phyloP scores from a whole-genome alignment of 345 rosid genomes.

The Rhizophora apiculata region DNA sequence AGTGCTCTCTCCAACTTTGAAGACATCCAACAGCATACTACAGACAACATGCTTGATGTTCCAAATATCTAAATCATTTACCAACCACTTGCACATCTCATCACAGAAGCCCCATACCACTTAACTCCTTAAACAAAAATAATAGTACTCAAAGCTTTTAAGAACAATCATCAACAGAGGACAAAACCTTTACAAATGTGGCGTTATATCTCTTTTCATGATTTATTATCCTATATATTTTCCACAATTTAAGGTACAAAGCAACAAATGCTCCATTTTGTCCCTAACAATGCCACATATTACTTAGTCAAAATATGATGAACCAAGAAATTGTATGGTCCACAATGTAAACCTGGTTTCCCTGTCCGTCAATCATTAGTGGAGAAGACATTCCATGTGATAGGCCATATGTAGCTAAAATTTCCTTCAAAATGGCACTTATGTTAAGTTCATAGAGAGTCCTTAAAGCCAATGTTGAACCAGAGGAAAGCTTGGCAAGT shows the following conservation, averaged over 20 bases:
- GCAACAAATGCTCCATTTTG: neutral
- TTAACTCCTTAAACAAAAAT: too few relatives aligned
- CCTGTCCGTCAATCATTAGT: constrained; percentile 51
- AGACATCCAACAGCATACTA: neutral
- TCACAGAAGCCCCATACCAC: too few relatives aligned
- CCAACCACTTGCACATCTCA: neutral
- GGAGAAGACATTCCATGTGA: constrained; percentile 69
- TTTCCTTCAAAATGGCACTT: constrained; percentile 68
- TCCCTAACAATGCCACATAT: neutral
- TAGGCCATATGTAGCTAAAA: constrained; percentile 60
- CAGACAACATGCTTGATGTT: neutral
- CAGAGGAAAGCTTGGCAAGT: constrained; percentile 70
- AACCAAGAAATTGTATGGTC: neutral
- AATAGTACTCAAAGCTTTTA: too few relatives aligned
- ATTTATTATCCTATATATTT: neutral
- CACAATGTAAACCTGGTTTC: constrained; percentile 62
- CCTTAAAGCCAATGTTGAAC: constrained; percentile 71
- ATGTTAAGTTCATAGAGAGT: constrained; percentile 74
- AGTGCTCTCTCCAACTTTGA: neutral
- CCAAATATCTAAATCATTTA: neutral
- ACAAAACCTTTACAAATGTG: neutral
- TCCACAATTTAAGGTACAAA: neutral
- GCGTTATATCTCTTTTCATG: neutral
- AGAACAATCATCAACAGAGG: too few relatives aligned
- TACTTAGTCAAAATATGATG: neutral